Percentiles rank a stretch among this genome's conserved stretches.
Evolutionary conservation across 148 eudicot species (phyloP).

Genomic region (Amaranthus palmeri): DNA sequence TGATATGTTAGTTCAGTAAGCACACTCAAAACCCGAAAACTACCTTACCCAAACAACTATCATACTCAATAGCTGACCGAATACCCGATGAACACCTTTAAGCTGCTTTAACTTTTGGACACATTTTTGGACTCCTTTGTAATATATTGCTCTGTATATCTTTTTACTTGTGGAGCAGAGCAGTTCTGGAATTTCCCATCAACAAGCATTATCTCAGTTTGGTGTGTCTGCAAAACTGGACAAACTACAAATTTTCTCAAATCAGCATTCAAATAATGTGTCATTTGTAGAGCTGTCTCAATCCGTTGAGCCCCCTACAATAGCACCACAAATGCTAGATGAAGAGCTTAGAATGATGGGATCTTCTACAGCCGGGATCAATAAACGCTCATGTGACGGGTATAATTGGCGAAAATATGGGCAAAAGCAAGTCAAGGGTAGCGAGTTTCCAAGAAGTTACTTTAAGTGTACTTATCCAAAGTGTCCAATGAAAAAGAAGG

Average conservation of each 20-base stretch:
- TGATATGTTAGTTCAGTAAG: too few species aligned
- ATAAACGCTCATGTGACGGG: slow-evolving; percentile 70
- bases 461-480: slow-evolving; percentile 81
- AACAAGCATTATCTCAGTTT: slow-evolving; percentile 33
- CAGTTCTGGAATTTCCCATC: slow-evolving; percentile 29
- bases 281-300: slow-evolving; percentile 27
- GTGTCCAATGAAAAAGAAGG: slow-evolving; percentile 77
- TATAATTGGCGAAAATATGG: slow-evolving; percentile 95
- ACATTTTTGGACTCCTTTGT: not conserved
- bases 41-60: too few species aligned
- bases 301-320: slow-evolving; percentile 27
- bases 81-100: not conserved
- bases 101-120: not conserved
- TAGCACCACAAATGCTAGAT: slow-evolving; percentile 18
- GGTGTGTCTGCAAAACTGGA: slow-evolving; percentile 31
- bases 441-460: slow-evolving; percentile 88
- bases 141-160: not conserved
- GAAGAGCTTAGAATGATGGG: slow-evolving; percentile 33
- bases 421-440: slow-evolving; percentile 97
- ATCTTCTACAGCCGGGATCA: slow-evolving; percentile 25
- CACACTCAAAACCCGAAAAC: too few species aligned
- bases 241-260: slow-evolving; percentile 16
- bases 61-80: too few species aligned
- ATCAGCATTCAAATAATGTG: slow-evolving; percentile 20
- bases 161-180: slow-evolving; percentile 32